These are phyloP conservation scores for Spatholobus suberectus DNA, from an alignment of 306 rosid genomes.

Conservation along the genomic window DNA sequence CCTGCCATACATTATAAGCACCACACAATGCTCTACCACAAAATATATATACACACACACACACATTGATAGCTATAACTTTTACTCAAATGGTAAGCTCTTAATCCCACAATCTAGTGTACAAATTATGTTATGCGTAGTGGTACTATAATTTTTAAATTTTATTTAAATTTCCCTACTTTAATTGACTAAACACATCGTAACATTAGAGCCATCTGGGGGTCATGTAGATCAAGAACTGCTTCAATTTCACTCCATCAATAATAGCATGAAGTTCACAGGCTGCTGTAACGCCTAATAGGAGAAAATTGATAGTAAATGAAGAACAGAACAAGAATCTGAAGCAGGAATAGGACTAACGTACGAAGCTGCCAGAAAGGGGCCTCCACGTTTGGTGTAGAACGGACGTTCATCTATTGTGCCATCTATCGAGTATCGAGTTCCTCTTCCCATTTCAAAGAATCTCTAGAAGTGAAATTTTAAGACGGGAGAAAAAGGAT, in stretches of 20 bases:
- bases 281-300: background rate
- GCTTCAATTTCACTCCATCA: background rate
- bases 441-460: constrained; percentile 20
- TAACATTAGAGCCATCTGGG: background rate
- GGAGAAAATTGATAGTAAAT: background rate
- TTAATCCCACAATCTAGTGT: background rate
- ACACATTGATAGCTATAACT: background rate
- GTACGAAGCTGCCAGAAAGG: background rate
- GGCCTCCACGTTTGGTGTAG: background rate
- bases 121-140: background rate
- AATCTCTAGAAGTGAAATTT: background rate
- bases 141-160: background rate
- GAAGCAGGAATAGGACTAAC: background rate
- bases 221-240: background rate
- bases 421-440: background rate
- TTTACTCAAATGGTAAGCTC: background rate
- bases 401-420: background rate
- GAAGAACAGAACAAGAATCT: background rate
- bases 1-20: background rate
- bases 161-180: background rate
- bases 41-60: background rate
- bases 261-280: background rate
- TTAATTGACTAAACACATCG: background rate
- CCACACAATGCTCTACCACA: background rate
- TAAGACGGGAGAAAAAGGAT: background rate